Base-by-base conservation (phyloP, 768 basidiomycete species). In the Amanita rubescens region DNA sequence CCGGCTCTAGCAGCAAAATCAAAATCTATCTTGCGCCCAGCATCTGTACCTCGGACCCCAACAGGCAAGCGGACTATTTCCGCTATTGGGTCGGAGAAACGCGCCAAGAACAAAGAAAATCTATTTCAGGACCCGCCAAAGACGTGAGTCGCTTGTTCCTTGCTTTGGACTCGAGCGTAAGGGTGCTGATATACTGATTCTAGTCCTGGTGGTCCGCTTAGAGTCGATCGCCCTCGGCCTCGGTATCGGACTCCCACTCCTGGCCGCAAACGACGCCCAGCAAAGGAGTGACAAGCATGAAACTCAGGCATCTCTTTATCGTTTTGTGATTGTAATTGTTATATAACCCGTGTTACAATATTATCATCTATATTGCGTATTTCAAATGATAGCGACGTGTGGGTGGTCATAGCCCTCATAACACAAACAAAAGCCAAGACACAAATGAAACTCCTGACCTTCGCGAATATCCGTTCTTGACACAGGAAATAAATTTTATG, bases 71-170 rank as follows among this genome's bases (percentile, higher is more conserved):
- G 8, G 4, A 7, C 32, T 3, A 3, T 20, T 9, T 3, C 46
- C 9, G 11, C 47, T 35, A 9, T 32, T 17, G 9, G 22, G 12
- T 38, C 24, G 15, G 24, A 35, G 9, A 50, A 32, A 25, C 49
- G 25, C 34, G 24, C 12, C 35, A 50, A 38, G 37, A 39, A 50
- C n/a, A 50, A 50, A 15, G 49, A 50, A 24, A 50, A 50, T 25
- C 15, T 24, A 10, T 11, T 24, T 38, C 14, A n/a, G 8, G 49
- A 50, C 7, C 4, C 33, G 12, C 32, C 32, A 7, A 35, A 37
- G 34, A 50, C 37, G 49, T 39, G 4, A 1, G 49, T 39, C n/a
- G n/a, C 27, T 20, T 50, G 25, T 37, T 20, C 11, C 9, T 49
- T 11, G 1, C 9, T 14, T 9, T 15, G 8, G 17, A 10, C 20